Percentiles rank a stretch among this genome's conserved stretches.
Evolutionary conservation across 352 stramenopile genomes (phyloP).

Genomic region (Peronospora destructor): DNA sequence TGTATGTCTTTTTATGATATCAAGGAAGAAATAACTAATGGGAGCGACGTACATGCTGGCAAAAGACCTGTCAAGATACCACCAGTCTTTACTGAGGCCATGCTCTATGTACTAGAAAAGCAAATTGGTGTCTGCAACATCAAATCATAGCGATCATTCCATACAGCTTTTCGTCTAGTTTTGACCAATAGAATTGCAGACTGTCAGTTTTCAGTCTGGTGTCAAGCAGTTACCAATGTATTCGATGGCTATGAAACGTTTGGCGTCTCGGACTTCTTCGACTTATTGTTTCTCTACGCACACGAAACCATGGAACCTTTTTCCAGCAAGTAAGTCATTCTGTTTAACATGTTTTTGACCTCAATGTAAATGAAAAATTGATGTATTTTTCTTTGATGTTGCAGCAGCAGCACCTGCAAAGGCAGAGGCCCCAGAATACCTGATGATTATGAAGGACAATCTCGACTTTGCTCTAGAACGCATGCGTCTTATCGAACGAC

Average conservation of each 20-base stretch:
- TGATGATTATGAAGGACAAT: conserved; percentile 51
- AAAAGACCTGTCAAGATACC: conserved; percentile 51
- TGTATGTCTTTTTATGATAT: background rate
- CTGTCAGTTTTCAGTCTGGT: conserved; percentile 1
- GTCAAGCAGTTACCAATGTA: conserved; percentile 16
- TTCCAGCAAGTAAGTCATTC: conserved; percentile 25
- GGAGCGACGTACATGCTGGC: conserved; percentile 37
- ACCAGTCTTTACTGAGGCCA: conserved; percentile 22
- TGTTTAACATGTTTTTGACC: conserved; percentile 3
- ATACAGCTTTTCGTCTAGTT: background rate
- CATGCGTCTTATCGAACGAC: conserved; percentile 35
- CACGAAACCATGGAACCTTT: conserved; percentile 42
- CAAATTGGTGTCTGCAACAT: background rate
- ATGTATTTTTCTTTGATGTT: conserved; percentile 1
- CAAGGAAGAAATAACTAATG: background rate
- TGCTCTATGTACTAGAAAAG: conserved; percentile 11
- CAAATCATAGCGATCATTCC: background rate
- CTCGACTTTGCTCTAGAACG: conserved; percentile 51
- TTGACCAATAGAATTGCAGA: conserved; percentile 8
- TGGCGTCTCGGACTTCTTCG: background rate
- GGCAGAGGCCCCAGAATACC: conserved; percentile 32
- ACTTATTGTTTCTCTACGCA: conserved; percentile 27
- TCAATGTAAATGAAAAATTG: background rate
- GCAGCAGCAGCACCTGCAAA: conserved; percentile 12
- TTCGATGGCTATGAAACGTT: conserved; percentile 18